Percentiles rank a stretch among this genome's conserved stretches.
phyloP scores from a whole-genome alignment of 805 yeast species.

The Tetrapisispora pingtungensis region DNA sequence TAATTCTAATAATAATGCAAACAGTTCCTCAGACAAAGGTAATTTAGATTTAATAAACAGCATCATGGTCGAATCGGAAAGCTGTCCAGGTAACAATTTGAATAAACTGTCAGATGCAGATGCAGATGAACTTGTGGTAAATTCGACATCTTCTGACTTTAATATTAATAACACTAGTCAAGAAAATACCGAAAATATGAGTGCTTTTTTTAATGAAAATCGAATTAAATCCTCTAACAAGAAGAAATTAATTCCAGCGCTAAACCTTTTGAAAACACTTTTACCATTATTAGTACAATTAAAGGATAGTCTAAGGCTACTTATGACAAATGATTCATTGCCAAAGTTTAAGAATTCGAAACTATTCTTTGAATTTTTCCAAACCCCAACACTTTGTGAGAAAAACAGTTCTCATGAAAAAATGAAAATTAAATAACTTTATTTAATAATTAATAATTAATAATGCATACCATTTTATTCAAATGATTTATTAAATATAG shows the following conservation, averaged over 20 bases:
- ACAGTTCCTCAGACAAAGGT: not conserved
- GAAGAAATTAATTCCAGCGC: constrained; percentile 14
- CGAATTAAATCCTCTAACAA: not conserved
- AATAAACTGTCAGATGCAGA: not conserved
- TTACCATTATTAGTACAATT: constrained; percentile 41
- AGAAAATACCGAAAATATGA: not conserved
- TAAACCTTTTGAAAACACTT: constrained; percentile 31
- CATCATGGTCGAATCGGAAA: too few species aligned
- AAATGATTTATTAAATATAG: too few species aligned
- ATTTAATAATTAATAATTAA: not conserved
- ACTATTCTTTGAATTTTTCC: constrained; percentile 26
- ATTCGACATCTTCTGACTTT: too few species aligned
- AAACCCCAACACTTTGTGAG: not conserved
- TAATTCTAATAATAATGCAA: not conserved
- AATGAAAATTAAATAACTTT: not conserved
- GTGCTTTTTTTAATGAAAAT: not conserved
- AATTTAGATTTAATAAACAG: not conserved
- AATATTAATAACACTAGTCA: too few species aligned
- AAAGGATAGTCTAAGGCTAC: constrained; percentile 37
- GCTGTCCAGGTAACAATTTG: too few species aligned
- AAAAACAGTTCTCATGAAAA: not conserved
- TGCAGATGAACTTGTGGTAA: not conserved
- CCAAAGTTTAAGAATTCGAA: constrained; percentile 52
- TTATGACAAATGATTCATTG: constrained; percentile 67
- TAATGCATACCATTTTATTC: not conserved